Percentiles rank a stretch among this genome's conserved stretches.
These are phyloP conservation scores for Pseudoperonospora humuli DNA, from an alignment of 352 stramenopile species.

Conservation along the genomic window DNA sequence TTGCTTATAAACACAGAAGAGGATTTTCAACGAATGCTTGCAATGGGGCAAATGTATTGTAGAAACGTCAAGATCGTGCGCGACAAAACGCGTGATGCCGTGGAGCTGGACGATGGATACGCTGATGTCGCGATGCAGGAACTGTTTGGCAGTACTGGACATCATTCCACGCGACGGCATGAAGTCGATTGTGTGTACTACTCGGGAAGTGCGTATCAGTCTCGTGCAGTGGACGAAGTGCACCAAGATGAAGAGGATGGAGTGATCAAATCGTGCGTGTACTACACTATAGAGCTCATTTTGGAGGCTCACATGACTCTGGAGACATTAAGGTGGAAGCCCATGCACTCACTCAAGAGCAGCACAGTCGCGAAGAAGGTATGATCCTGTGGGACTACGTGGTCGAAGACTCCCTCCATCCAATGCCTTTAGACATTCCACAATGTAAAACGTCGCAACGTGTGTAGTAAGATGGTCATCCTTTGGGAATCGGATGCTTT, in stretches of 20 bases:
- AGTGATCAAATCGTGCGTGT: slow-evolving; percentile 30
- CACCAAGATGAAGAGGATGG: slow-evolving; percentile 14
- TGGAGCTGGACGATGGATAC: slow-evolving; percentile 22
- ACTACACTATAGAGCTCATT: slow-evolving; percentile 35
- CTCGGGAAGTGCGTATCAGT: slow-evolving; percentile 31
- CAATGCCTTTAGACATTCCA: slow-evolving; percentile 10
- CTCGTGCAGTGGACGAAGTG: slow-evolving; percentile 28
- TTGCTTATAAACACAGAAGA: slow-evolving; percentile 46
- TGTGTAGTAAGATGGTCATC: slow-evolving; percentile 40
- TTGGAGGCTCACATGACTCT: slow-evolving; percentile 12
- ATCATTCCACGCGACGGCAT: too few relatives aligned
- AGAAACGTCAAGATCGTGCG: slow-evolving; percentile 39
- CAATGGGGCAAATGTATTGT: slow-evolving; percentile 25
- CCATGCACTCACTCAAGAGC: slow-evolving; percentile 43
- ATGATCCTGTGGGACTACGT: slow-evolving; percentile 62
- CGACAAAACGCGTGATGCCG: slow-evolving; percentile 32
- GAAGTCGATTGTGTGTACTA: slow-evolving; percentile 51
- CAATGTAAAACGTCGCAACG: slow-evolving; percentile 36
- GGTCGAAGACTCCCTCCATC: slow-evolving; percentile 52
- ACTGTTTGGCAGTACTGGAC: slow-evolving; percentile 23
- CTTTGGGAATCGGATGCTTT: slow-evolving; percentile 41
- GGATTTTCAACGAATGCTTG: slow-evolving; percentile 20
- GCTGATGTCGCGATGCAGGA: slow-evolving; percentile 25
- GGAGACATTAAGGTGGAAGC: slow-evolving; percentile 49
- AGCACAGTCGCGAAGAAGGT: slow-evolving; percentile 22